Evolutionary conservation across 2,329 filamentous ascomycete genomes (phyloP), one percentile per base, ranked within the genome.

Genomic region (Daldinia eschscholtzii): DNA sequence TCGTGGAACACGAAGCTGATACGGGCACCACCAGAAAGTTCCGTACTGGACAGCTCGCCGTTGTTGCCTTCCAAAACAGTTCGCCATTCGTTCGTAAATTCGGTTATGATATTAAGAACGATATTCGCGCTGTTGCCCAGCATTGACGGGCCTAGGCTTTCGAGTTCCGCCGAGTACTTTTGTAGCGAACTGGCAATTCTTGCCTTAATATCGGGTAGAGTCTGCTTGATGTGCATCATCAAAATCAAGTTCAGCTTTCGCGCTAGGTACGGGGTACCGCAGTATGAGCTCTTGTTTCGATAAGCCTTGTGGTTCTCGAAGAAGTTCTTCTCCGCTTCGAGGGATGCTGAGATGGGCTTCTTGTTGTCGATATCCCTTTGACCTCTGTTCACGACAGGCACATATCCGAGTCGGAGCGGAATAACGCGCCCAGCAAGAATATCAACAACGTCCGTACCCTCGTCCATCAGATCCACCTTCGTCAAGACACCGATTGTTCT

Each of bases 181-280:
- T 94, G 91, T 67, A 99, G 85, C 13, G 95, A 98, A 73, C 93
- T 92, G n/a, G 92, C 89, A 75, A 99, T 99, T 71, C 97, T 92
- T 13, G 93, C 93, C 84, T 99, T 99, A 86, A 99, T 99, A 79
- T 99, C 96, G 44, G 96, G 96, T 13, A 99, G 88, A 1, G 96
- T 99, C 84, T 99, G 95, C 84, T 99, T 99, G 86, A 99, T 99
- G 85, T 99, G 96, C 96, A 99, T 99, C 95, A 99, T 98, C 75
- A 99, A 88, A 78, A 99, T 98, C 77, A 99, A 86, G 83, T 99
- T 99, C 68, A 99, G 89, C 83, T 99, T 99, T 74, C 95, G 91
- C 3, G 96, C 96, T 67, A 99, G 86, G 79, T 99, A 99, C 3
- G 96, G 96, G 2, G 96, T 99, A 80, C 96, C 96, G 81, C 96